These are phyloP conservation scores for Rutstroemia sp. DNA, from an alignment of 2,329 filamentous ascomycete species.

Conservation along the genomic window DNA sequence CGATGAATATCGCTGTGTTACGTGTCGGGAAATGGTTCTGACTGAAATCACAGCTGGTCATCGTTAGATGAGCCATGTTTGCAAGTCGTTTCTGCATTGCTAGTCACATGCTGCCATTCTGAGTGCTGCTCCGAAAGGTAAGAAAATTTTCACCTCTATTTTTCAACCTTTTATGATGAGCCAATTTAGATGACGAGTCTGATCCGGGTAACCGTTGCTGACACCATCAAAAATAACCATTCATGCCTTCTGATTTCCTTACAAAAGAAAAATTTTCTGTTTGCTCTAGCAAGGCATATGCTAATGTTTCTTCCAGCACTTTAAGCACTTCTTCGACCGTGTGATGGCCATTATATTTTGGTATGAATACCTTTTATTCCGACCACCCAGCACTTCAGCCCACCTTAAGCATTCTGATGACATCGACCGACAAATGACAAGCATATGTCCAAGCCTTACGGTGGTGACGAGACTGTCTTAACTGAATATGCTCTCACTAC, in stretches of 20 bases:
- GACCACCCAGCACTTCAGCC: neutral
- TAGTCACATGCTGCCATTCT: neutral
- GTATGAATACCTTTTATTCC: slow-evolving; percentile 12
- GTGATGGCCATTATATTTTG: neutral
- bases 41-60: slow-evolving; percentile 1
- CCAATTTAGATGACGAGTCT: slow-evolving; percentile 69
- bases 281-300: neutral
- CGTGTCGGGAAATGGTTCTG: neutral
- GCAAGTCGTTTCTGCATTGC: too few relatives aligned
- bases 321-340: neutral
- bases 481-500: slow-evolving; percentile 34
- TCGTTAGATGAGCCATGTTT: too few relatives aligned
- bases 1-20: neutral
- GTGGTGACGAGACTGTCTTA: slow-evolving; percentile 47
- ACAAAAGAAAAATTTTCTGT: slow-evolving; percentile 29
- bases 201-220: slow-evolving; percentile 67
- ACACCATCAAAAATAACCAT: slow-evolving; percentile 61
- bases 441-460: slow-evolving; percentile 87
- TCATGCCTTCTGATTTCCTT: slow-evolving; percentile 51
- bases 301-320: neutral
- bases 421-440: slow-evolving; percentile 78
- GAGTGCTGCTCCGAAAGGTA: slow-evolving; percentile 10
- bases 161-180: slow-evolving; percentile 36
- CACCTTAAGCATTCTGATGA: slow-evolving; percentile 61
- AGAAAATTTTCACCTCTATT: slow-evolving; percentile 11